These are phyloP conservation scores for Echinochloa phyllopogon DNA, from an alignment of 176 grass and related monocot genomes.

Conservation along the genomic window DNA sequence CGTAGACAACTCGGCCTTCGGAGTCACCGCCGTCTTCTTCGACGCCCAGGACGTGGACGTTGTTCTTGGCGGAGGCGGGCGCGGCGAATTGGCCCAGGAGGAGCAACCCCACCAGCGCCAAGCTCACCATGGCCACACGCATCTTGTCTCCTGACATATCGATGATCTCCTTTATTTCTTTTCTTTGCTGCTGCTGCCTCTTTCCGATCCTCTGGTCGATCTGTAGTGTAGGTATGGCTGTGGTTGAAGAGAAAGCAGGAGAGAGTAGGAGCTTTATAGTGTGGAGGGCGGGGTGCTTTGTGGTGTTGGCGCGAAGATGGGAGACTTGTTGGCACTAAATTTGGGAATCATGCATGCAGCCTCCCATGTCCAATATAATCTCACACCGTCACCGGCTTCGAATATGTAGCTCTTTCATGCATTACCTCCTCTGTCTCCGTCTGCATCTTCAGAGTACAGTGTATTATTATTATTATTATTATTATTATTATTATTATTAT, in stretches of 20 bases:
- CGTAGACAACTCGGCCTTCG: conserved; percentile 39
- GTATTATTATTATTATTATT: no score
- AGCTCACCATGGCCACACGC: neutral
- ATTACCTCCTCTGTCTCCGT: neutral
- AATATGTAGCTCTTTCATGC: neutral
- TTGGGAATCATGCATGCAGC: neutral
- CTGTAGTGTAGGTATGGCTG: neutral
- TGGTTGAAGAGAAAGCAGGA: no score
- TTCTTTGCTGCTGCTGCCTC: no score
- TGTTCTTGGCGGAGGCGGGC: neutral
- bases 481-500: no score
- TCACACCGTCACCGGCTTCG: neutral
- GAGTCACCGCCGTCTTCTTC: neutral
- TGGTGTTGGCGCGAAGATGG: neutral
- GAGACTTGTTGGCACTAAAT: neutral
- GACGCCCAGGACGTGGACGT: neutral
- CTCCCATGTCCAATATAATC: neutral
- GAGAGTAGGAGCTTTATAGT: neutral
- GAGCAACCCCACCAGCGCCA: conserved; percentile 33
- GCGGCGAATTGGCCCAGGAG: conserved; percentile 2
- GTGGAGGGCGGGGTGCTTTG: neutral
- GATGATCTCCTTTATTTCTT: no score
- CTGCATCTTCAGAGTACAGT: neutral
- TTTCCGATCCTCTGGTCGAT: neutral
- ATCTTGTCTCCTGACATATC: neutral